Conservation (phyloP, 352 stramenopile species). For the Blastocystis sp. region DNA sequence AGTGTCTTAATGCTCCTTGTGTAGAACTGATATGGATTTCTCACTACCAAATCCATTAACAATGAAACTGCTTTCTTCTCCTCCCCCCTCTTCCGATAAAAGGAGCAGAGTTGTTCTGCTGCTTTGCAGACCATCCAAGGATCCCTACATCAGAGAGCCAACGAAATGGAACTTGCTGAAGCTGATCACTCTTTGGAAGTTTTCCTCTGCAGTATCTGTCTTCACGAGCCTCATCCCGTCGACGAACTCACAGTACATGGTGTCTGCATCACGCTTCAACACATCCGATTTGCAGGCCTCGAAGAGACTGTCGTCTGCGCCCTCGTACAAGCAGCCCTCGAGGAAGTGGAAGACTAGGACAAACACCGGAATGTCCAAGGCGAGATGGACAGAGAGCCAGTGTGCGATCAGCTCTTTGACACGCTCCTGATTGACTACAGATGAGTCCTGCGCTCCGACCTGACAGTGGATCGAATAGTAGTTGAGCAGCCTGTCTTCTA, state of each 20-base stretch:
- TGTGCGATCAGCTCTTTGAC: neutral
- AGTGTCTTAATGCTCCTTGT: neutral
- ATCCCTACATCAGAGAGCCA: neutral
- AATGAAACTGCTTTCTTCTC: neutral
- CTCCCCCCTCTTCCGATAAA: neutral
- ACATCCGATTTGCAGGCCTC: neutral
- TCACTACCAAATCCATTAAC: neutral
- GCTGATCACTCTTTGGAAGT: conserved; percentile 62
- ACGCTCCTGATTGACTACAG: neutral
- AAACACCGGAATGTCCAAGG: neutral
- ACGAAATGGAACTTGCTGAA: conserved; percentile 62
- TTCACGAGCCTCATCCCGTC: neutral
- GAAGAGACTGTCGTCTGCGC: neutral
- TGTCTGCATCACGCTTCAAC: neutral
- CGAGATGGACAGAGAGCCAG: neutral
- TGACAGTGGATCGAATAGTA: neutral
- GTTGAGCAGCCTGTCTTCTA: neutral
- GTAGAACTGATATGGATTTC: neutral
- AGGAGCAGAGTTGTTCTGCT: neutral
- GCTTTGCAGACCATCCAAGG: neutral
- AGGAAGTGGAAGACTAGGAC: neutral
- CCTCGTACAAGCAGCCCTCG: neutral
- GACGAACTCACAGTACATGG: neutral
- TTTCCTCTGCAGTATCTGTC: neutral
- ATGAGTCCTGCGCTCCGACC: too few relatives aligned